Conservation (phyloP, 2,329 filamentous ascomycete species). For the Verticillium isaacii region DNA sequence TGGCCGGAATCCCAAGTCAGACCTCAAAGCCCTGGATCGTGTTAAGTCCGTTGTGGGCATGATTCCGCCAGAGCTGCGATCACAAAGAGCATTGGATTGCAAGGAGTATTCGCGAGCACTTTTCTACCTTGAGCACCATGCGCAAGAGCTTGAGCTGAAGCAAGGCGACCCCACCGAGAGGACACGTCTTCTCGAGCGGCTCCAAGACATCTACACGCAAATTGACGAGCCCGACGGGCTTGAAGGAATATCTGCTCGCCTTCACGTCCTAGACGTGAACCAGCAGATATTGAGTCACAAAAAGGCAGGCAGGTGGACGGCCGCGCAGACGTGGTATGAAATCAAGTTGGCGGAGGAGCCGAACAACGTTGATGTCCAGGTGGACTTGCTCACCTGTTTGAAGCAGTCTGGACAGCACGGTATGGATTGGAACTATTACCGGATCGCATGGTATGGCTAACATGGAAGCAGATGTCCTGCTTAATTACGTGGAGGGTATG, state of each 20-base stretch:
- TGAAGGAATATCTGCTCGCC: slow-evolving; percentile 85
- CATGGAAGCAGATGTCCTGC: slow-evolving; percentile 61
- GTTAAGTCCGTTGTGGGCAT: slow-evolving; percentile 48
- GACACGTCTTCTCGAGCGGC: slow-evolving; percentile 65
- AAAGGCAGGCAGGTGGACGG: slow-evolving; percentile 89
- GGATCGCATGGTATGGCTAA: background rate
- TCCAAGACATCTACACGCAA: slow-evolving; percentile 93
- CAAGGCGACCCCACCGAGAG: slow-evolving; percentile 44
- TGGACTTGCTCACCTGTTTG: slow-evolving; percentile 80
- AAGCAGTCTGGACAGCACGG: slow-evolving; percentile 95
- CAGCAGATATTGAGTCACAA: slow-evolving; percentile 91
- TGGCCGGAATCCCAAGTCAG: slow-evolving; percentile 31
- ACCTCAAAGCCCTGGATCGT: slow-evolving; percentile 43
- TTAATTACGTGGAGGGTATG: slow-evolving; percentile 83
- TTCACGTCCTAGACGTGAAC: slow-evolving; percentile 83
- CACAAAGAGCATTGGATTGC: slow-evolving; percentile 84
- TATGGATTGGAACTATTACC: slow-evolving; percentile 33
- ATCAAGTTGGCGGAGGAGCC: slow-evolving; percentile 79
- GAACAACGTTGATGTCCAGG: slow-evolving; percentile 69
- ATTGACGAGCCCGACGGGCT: slow-evolving; percentile 98
- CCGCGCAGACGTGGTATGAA: slow-evolving; percentile 97
- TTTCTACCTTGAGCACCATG: slow-evolving; percentile 93
- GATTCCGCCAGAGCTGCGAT: slow-evolving; percentile 71
- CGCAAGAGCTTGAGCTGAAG: slow-evolving; percentile 45
- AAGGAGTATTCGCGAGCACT: slow-evolving; percentile 87